These are phyloP conservation scores for Gossypium davidsonii DNA, from an alignment of 441 rosid genomes.

Conservation along the genomic window DNA sequence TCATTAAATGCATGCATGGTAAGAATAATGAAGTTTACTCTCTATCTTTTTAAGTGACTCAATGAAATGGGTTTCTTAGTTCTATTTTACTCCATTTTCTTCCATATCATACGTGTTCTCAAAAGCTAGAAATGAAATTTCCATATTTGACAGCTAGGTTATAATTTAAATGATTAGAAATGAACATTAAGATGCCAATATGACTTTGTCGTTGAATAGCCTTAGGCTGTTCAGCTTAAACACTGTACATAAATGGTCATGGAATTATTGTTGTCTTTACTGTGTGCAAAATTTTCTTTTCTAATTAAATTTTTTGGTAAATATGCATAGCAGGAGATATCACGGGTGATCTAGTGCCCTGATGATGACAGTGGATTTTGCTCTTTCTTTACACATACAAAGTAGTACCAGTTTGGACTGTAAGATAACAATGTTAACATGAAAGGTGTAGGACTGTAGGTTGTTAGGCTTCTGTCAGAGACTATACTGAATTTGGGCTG, in stretches of 20 bases:
- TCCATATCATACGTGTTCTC: not conserved
- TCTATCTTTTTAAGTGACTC: not conserved
- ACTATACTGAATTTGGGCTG: not conserved
- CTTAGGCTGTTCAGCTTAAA: not conserved
- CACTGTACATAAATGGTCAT: not conserved
- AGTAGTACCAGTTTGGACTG: not conserved
- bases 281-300: not conserved
- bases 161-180: not conserved
- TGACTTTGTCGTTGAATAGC: not conserved
- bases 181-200: not conserved
- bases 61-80: not conserved
- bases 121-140: not conserved
- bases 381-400: not conserved
- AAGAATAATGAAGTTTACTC: slow-evolving; percentile 13
- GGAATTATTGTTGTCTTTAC: not conserved
- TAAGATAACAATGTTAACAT: not conserved
- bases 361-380: not conserved
- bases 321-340: slow-evolving; percentile 16
- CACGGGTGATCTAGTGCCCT: not conserved
- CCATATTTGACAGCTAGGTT: not conserved
- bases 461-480: not conserved
- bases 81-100: not conserved
- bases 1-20: slow-evolving; percentile 66
- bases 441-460: not conserved
- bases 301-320: not conserved